A percentile compares a stretch with the other conserved stretches of the same genome.
These are phyloP conservation scores for Lipomyces sp. DNA, from an alignment of 805 yeast genomes.

Conservation along the genomic window DNA sequence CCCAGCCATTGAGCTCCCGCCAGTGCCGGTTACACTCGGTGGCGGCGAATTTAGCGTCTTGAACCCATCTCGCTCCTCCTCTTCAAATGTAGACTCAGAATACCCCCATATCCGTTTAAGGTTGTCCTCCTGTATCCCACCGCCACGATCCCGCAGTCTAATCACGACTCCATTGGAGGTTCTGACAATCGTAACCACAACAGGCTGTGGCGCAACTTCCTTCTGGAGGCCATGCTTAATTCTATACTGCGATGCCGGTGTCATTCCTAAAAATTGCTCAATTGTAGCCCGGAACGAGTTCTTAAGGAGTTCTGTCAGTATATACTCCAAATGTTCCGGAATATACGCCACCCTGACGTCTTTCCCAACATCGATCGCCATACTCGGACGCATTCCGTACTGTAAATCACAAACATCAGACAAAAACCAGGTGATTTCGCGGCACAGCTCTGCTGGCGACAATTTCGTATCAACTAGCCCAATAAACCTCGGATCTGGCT, in stretches of 20 bases:
- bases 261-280: conserved; percentile 53
- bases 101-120: conserved; percentile 78
- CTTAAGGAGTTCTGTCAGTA: conserved; percentile 82
- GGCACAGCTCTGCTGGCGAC: conserved; percentile 65
- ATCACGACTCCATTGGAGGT: conserved; percentile 59
- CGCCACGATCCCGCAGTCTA: conserved; percentile 83
- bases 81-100: conserved; percentile 79
- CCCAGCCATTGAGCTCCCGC: conserved; percentile 78
- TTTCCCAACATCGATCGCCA: conserved; percentile 61
- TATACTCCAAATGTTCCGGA: conserved; percentile 85
- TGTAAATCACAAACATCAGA: conserved; percentile 82
- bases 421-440: conserved; percentile 70
- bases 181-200: conserved; percentile 55
- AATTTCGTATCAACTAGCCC: conserved; percentile 73
- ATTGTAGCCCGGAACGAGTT: conserved; percentile 88
- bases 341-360: conserved; percentile 77
- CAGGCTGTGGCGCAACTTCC: conserved; percentile 43
- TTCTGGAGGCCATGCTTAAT: conserved; percentile 25
- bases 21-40: conserved; percentile 53
- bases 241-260: conserved; percentile 15
- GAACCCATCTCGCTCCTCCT: conserved; percentile 55
- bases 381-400: conserved; percentile 73
- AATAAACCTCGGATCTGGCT: conserved; percentile 48
- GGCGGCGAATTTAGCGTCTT: conserved; percentile 70
- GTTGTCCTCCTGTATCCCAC: conserved; percentile 76